A percentile compares a stretch with the other conserved stretches of the same genome.
phyloP scores from a whole-genome alignment of 129 eudicot genomes.

The Centella asiatica region DNA sequence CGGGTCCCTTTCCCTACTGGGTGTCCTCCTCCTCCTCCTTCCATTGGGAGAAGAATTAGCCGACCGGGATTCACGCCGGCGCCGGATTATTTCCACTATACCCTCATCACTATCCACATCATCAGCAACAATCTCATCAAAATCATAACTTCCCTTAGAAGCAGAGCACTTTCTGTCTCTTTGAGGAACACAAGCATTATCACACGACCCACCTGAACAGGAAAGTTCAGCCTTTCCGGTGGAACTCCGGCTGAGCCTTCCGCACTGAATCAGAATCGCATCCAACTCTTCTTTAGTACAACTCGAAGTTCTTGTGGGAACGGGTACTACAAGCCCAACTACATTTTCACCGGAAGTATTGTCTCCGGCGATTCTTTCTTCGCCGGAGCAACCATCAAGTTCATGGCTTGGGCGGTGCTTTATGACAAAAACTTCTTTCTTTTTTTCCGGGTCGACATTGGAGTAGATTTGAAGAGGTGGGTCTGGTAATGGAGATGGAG shows the following conservation, averaged over 20 bases:
- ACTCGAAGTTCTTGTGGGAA: slow-evolving; percentile 70
- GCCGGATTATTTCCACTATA: slow-evolving; percentile 38
- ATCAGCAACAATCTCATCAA: slow-evolving; percentile 60
- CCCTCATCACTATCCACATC: slow-evolving; percentile 20
- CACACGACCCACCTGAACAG: slow-evolving; percentile 18
- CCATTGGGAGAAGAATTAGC: slow-evolving; percentile 44
- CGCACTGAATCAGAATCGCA: slow-evolving; percentile 71
- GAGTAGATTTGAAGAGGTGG: slow-evolving; percentile 22
- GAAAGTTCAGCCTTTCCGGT: slow-evolving; percentile 39
- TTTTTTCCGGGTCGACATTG: slow-evolving; percentile 17
- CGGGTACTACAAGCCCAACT: slow-evolving; percentile 9
- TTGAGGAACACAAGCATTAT: slow-evolving; percentile 20
- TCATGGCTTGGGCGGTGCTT: slow-evolving; percentile 73
- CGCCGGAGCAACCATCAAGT: slow-evolving; percentile 29
- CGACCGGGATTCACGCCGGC: slow-evolving; percentile 47
- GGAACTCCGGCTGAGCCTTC: slow-evolving; percentile 77
- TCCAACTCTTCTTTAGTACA: slow-evolving; percentile 91
- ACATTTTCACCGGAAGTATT: slow-evolving; percentile 1
- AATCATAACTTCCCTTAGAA: slow-evolving; percentile 75
- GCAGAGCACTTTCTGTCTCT: slow-evolving; percentile 58
- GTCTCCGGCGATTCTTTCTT: slow-evolving; percentile 8
- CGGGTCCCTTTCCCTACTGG: slow-evolving; percentile 76
- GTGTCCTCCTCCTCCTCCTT: slow-evolving; percentile 50
- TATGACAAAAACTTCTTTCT: slow-evolving; percentile 64
- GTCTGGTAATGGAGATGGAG: slow-evolving; percentile 9